Evolutionary conservation across 176 grass and related monocot species (phyloP).

Genomic region (Raddia distichophylla): DNA sequence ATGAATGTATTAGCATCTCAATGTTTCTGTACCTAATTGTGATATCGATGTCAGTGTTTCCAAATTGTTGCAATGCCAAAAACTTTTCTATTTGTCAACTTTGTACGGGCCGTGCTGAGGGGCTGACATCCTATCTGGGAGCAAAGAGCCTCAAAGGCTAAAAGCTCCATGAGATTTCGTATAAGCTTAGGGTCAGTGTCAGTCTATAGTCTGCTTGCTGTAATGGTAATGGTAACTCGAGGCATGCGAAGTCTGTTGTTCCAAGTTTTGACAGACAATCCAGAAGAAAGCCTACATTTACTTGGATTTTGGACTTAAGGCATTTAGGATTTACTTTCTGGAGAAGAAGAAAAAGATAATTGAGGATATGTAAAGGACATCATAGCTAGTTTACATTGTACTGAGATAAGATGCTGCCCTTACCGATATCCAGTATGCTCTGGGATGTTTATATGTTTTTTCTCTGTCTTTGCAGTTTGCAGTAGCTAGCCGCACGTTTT

Average conservation of each 20-base stretch:
- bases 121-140: background rate
- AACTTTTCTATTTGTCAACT: background rate
- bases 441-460: background rate
- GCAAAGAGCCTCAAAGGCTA: background rate
- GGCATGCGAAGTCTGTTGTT: background rate
- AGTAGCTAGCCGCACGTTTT: background rate
- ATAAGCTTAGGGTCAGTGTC: background rate
- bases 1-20: background rate
- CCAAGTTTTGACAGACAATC: background rate
- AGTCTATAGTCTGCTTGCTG: background rate
- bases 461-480: background rate
- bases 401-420: background rate
- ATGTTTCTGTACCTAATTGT: background rate
- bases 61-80: slow-evolving; percentile 5
- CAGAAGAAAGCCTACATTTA: background rate
- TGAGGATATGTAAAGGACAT: background rate
- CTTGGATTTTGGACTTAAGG: background rate
- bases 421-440: background rate
- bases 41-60: background rate
- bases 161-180: slow-evolving; percentile 8
- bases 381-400: background rate
- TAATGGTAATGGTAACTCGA: background rate
- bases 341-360: background rate
- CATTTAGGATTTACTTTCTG: background rate
- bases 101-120: background rate